Evolutionary conservation across 306 rosid genomes (phyloP), one percentile per base, ranked within the genome.

Genomic region (Albizia julibrissin): DNA sequence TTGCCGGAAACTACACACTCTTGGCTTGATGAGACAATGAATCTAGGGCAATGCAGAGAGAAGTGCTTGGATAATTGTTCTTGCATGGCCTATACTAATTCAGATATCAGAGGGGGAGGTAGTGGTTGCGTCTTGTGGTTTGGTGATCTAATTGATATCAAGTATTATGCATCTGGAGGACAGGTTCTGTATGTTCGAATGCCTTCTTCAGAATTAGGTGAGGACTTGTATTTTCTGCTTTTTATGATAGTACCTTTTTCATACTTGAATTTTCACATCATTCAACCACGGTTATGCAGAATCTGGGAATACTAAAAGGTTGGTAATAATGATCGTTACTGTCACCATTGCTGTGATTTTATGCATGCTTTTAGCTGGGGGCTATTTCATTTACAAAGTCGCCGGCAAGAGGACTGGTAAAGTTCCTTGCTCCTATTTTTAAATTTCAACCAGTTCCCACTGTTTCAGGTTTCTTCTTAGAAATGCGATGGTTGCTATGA

Each of bases 51-150:
- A 67, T 67, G 72, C 46, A 67, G 72, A 67, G 14, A 18, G 6
- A 67, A 34, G 15, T 67, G 72, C 44, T 34, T 67, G 26, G 39
- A 37, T 2, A 67, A 67, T 3, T 67, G 65, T 21, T 74, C 78
- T 50, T 74, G 66, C n/a, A 74, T 18, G 65, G 78, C 78, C 11
- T 74, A 29, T 34, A 8, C 72, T 31, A 37, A 67, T 34, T 67
- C 72, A 33, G 72, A 67, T 67, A 67, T 67, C 13, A 67, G 72
- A 67, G 27, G 14, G 9, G 44, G 5, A 34, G 72, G 72, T 8
- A 34, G 15, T 67, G 72, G 72, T 3, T 67, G 46, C 19, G 72
- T 5, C 6, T 2, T 67, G 6, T 67, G 47, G 72, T 67, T 67
- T 37, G 26, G 27, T 16, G 46, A 34, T 18, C 14, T 67, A 33